Conservation (phyloP, 352 stramenopile genomes). For the Phytophthora ramorum region DNA sequence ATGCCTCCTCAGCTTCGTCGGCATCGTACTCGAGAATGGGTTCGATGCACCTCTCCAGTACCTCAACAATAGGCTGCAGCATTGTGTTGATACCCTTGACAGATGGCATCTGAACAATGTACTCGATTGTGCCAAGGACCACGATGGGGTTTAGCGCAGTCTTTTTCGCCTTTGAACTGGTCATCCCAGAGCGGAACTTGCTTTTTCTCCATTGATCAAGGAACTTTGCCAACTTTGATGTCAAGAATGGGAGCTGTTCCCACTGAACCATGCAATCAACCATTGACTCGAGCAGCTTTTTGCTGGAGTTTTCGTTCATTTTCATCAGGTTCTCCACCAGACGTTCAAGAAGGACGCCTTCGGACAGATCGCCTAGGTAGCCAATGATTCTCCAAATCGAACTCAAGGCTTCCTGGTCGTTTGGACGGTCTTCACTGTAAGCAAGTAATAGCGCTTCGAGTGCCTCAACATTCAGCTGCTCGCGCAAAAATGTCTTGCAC, state of each 20-base stretch:
- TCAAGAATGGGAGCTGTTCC: conserved; percentile 73
- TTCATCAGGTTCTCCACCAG: conserved; percentile 74
- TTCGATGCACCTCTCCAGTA: conserved; percentile 48
- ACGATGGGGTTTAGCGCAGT: conserved; percentile 62
- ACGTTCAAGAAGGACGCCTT: conserved; percentile 63
- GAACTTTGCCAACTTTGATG: conserved; percentile 65
- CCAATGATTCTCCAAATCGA: conserved; percentile 81
- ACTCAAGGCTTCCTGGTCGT: conserved; percentile 73
- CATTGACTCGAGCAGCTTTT: conserved; percentile 81
- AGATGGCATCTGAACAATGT: conserved; percentile 60
- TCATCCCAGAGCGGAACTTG: conserved; percentile 38
- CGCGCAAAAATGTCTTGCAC: conserved; percentile 75
- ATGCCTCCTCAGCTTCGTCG: conserved; percentile 50
- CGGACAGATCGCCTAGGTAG: conserved; percentile 67
- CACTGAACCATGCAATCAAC: conserved; percentile 80
- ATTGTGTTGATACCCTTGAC: conserved; percentile 59
- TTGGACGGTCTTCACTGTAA: conserved; percentile 65
- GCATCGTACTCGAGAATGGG: conserved; percentile 55
- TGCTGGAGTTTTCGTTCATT: conserved; percentile 77
- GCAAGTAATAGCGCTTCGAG: conserved; percentile 70
- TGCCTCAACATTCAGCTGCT: conserved; percentile 70
- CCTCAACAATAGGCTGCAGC: conserved; percentile 50
- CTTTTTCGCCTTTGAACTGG: conserved; percentile 47
- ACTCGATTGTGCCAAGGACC: conserved; percentile 67
- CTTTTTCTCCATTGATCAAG: conserved; percentile 64